Evolutionary conservation across 1,139 yeast genomes (phyloP).

Genomic region (Magnusiomyces suaveolens): DNA sequence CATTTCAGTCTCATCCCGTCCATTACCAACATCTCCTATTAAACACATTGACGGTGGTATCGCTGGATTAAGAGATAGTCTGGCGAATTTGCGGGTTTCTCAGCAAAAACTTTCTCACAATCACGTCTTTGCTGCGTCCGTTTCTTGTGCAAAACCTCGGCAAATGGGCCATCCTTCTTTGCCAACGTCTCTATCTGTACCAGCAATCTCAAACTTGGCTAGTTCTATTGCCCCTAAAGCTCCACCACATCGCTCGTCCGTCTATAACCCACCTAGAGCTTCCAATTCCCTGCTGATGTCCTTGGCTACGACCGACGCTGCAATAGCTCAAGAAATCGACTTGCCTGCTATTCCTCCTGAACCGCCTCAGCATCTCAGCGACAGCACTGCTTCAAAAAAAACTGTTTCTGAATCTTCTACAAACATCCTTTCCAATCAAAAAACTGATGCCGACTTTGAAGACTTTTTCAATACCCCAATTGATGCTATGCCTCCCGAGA

Average conservation of each 20-base stretch:
- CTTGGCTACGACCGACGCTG: conserved; percentile 6
- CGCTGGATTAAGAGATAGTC: neutral
- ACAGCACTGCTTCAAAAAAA: neutral
- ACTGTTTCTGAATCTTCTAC: neutral
- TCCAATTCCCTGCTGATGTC: conserved; percentile 7
- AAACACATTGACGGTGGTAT: neutral
- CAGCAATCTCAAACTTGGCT: neutral
- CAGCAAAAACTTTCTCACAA: neutral
- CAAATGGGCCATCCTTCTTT: neutral
- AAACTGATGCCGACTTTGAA: conserved; percentile 10
- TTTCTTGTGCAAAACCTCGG: neutral
- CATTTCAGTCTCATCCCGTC: neutral
- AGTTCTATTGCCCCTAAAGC: neutral
- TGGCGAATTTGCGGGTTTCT: neutral
- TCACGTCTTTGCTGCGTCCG: neutral
- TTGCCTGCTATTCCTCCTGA: conserved; percentile 14
- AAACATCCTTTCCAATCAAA: no score
- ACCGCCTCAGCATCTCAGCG: neutral
- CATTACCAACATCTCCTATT: neutral
- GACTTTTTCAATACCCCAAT: conserved; percentile 9
- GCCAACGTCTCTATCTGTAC: neutral
- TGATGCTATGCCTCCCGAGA: neutral
- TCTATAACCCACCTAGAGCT: neutral
- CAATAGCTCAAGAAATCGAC: conserved; percentile 7
- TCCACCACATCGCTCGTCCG: conserved; percentile 1